Percentiles rank a stretch among this genome's conserved stretches.
These are phyloP conservation scores for Zygoascus biomembranicola DNA, from an alignment of 805 yeast species.

Conservation along the genomic window DNA sequence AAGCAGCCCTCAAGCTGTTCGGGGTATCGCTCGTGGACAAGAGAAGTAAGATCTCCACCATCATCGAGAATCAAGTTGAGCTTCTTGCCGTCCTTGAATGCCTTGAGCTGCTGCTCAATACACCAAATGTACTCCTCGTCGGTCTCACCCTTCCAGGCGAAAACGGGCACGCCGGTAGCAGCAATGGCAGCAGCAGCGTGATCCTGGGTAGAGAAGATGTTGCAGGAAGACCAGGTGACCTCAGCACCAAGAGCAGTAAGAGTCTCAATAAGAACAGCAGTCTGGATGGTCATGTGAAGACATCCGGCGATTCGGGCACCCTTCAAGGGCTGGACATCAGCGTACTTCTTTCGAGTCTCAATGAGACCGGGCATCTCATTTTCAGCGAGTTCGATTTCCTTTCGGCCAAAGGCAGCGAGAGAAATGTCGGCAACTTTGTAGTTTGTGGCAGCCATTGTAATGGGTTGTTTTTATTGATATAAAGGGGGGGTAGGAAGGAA, in stretches of 20 bases:
- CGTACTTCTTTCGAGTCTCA: slow-evolving; percentile 93
- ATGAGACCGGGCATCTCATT: slow-evolving; percentile 99
- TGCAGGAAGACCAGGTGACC: slow-evolving; percentile 99
- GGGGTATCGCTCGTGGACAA: slow-evolving; percentile 97
- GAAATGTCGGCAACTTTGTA: slow-evolving; percentile 97
- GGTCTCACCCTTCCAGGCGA: slow-evolving; percentile 99
- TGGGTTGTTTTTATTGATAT: not conserved
- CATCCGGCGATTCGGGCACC: slow-evolving; percentile 99
- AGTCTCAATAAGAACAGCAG: slow-evolving; percentile 98
- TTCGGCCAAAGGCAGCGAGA: slow-evolving; percentile 99
- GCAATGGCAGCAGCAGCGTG: slow-evolving; percentile 99
- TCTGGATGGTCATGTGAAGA: slow-evolving; percentile 98
- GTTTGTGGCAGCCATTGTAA: slow-evolving; percentile 41
- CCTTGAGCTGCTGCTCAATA: slow-evolving; percentile 96
- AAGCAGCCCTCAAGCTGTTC: slow-evolving; percentile 91
- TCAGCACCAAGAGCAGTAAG: slow-evolving; percentile 97
- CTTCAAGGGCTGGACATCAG: slow-evolving; percentile 84
- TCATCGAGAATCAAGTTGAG: slow-evolving; percentile 96
- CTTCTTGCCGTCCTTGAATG: slow-evolving; percentile 93
- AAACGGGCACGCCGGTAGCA: slow-evolving; percentile 98
- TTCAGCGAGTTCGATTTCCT: slow-evolving; percentile 97
- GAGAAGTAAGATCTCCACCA: slow-evolving; percentile 97
- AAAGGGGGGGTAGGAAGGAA: not conserved
- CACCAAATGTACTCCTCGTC: slow-evolving; percentile 99
- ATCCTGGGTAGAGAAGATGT: slow-evolving; percentile 99